Evolutionary conservation across 495 filamentous ascomycete genomes (phyloP).

Genomic region (Penicillium goetzii): DNA sequence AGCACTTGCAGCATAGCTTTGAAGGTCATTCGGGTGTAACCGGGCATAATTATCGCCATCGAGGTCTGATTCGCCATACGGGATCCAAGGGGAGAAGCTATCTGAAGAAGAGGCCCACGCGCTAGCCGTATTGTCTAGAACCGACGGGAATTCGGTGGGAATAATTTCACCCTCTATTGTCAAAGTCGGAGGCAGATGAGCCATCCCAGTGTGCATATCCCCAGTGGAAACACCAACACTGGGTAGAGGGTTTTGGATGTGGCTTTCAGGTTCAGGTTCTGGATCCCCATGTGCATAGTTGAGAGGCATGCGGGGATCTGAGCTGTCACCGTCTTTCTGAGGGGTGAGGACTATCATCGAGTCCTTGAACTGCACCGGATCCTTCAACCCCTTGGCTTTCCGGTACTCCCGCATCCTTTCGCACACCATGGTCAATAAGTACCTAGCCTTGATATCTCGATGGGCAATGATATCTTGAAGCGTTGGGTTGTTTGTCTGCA

Average conservation of each 20-base stretch:
- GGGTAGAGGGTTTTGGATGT: neutral
- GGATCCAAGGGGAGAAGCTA: neutral
- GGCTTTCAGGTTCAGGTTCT: neutral
- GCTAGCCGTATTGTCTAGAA: neutral
- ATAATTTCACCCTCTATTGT: neutral
- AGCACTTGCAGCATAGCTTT: neutral
- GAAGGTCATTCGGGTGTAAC: neutral
- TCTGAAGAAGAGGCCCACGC: neutral
- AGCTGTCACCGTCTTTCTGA: neutral
- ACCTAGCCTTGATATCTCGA: neutral
- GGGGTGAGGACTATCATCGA: neutral
- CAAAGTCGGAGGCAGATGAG: neutral
- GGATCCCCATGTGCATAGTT: neutral
- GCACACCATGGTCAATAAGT: neutral
- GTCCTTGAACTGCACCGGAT: neutral
- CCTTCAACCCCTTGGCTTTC: neutral
- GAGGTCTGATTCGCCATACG: neutral
- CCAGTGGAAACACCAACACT: neutral
- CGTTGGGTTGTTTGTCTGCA: neutral
- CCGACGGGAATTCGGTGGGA: neutral
- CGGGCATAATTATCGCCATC: neutral
- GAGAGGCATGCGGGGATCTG: conserved; percentile 1
- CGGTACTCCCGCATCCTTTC: neutral
- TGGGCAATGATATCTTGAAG: neutral
- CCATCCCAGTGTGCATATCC: neutral